Percentiles rank a stretch among this genome's conserved stretches.
phyloP scores from a whole-genome alignment of 2,329 filamentous ascomycete genomes.

The Fusarium floridanum region DNA sequence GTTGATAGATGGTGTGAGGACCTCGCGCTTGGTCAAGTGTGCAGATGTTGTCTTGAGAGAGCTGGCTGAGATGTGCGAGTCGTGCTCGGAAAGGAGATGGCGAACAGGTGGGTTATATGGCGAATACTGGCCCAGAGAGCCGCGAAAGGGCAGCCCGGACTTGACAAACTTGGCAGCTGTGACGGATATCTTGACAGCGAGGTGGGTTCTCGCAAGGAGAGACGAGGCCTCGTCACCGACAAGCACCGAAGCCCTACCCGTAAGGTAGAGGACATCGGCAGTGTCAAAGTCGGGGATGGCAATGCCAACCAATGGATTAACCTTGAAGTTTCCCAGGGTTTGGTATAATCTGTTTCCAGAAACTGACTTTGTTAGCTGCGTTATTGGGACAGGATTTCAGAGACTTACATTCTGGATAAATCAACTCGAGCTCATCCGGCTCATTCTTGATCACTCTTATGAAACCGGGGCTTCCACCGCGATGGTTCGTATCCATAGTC shows the following conservation, averaged over 20 bases:
- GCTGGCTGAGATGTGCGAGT: conserved; percentile 25
- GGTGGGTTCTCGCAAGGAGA: conserved; percentile 76
- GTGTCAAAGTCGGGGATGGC: conserved; percentile 81
- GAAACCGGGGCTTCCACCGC: conserved; percentile 82
- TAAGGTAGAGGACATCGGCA: conserved; percentile 80
- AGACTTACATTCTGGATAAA: conserved; percentile 79
- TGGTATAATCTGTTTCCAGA: conserved; percentile 89
- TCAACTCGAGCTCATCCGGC: conserved; percentile 62
- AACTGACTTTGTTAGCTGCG: conserved; percentile 52
- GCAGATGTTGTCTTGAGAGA: conserved; percentile 55
- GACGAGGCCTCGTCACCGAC: conserved; percentile 71
- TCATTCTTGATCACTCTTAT: conserved; percentile 74
- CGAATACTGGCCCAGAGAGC: conserved; percentile 68
- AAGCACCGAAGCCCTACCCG: conserved; percentile 76
- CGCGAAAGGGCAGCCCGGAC: conserved; percentile 76
- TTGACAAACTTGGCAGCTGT: conserved; percentile 72
- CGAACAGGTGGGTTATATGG: conserved; percentile 86
- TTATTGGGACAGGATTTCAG: not conserved
- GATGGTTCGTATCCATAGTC: conserved; percentile 87
- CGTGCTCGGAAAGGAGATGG: conserved; percentile 70
- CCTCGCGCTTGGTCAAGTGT: conserved; percentile 68
- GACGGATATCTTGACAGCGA: conserved; percentile 78
- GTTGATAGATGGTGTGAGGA: conserved; percentile 75
- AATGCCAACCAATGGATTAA: conserved; percentile 76
- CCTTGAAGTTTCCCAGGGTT: conserved; percentile 80